A percentile compares a stretch with the other conserved stretches of the same genome.
Evolutionary conservation across 1,284 basidiomycete genomes (phyloP).

Genomic region (Pholiota adiposa): DNA sequence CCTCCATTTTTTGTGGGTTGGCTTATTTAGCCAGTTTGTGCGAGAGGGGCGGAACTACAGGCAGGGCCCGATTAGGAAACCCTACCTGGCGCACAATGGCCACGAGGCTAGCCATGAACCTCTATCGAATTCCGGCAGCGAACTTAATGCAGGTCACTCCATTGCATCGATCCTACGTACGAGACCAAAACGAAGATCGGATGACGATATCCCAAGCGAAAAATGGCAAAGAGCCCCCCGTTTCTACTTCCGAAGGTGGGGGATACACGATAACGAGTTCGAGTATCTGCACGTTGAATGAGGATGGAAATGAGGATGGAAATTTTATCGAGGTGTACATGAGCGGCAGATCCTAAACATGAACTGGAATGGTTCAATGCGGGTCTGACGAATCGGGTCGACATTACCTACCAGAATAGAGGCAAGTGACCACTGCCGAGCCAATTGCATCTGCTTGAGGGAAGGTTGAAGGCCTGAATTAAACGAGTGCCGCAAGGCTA

Average conservation of each 20-base stretch:
- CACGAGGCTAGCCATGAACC: conserved; percentile 27
- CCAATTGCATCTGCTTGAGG: conserved; percentile 4
- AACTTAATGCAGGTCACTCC: conserved; percentile 27
- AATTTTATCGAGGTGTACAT: background rate
- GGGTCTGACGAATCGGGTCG: conserved; percentile 15
- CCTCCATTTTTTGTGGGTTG: conserved; percentile 6
- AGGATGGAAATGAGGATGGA: background rate
- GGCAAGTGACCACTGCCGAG: conserved; percentile 6
- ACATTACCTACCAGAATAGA: conserved; percentile 11
- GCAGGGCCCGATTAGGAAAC: conserved; percentile 16
- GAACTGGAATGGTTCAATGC: conserved; percentile 9
- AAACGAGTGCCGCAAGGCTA: conserved; percentile 14
- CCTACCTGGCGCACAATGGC: conserved; percentile 19
- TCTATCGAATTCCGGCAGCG: conserved; percentile 22
- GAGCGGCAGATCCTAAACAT: background rate
- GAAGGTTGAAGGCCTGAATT: conserved; percentile 13
- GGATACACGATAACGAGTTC: conserved; percentile 11
- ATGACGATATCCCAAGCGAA: conserved; percentile 12
- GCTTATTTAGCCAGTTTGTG: conserved; percentile 28
- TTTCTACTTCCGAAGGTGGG: conserved; percentile 14
- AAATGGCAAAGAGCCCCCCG: background rate
- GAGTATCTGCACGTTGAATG: background rate
- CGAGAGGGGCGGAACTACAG: conserved; percentile 15
- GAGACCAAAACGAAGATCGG: conserved; percentile 22
- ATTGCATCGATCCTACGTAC: conserved; percentile 32